These are phyloP conservation scores for Lachnellula occidentalis DNA, from an alignment of 2,329 filamentous ascomycete species.

Conservation along the genomic window DNA sequence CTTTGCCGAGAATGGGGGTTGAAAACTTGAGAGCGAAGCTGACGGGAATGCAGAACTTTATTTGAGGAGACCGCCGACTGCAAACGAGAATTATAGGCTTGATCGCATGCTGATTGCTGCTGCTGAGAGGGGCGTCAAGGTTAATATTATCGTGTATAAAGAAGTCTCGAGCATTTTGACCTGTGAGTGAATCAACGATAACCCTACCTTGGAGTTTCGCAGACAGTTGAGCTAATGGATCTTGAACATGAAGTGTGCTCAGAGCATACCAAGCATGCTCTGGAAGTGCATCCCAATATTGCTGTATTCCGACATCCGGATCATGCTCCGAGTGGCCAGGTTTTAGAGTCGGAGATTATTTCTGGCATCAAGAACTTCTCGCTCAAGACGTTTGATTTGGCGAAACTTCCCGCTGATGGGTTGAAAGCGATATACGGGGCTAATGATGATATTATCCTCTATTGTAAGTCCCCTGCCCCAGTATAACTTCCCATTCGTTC, in stretches of 20 bases:
- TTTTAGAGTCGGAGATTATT: slow-evolving; percentile 62
- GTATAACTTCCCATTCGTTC: too few relatives aligned
- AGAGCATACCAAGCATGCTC: slow-evolving; percentile 70
- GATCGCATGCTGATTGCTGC: slow-evolving; percentile 78
- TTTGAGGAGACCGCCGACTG: slow-evolving; percentile 72
- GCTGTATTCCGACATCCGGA: slow-evolving; percentile 87
- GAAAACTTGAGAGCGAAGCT: neutral
- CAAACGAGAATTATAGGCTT: slow-evolving; percentile 77
- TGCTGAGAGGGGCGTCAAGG: slow-evolving; percentile 74
- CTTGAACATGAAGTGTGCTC: slow-evolving; percentile 45
- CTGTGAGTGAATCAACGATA: slow-evolving; percentile 46
- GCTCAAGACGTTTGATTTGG: slow-evolving; percentile 49
- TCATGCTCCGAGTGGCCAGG: slow-evolving; percentile 69
- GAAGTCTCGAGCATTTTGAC: slow-evolving; percentile 79
- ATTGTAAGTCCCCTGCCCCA: slow-evolving; percentile 39
- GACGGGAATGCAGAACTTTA: slow-evolving; percentile 58
- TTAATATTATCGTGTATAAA: slow-evolving; percentile 89
- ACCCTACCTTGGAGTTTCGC: neutral
- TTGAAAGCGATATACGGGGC: slow-evolving; percentile 78
- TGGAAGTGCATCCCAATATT: slow-evolving; percentile 83
- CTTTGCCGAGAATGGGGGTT: neutral
- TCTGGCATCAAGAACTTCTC: slow-evolving; percentile 47
- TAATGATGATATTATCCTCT: slow-evolving; percentile 74
- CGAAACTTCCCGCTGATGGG: slow-evolving; percentile 65
- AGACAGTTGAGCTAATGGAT: neutral